Evolutionary conservation across 2,329 filamentous ascomycete genomes (phyloP).

Genomic region (Thielaviopsis musarum): DNA sequence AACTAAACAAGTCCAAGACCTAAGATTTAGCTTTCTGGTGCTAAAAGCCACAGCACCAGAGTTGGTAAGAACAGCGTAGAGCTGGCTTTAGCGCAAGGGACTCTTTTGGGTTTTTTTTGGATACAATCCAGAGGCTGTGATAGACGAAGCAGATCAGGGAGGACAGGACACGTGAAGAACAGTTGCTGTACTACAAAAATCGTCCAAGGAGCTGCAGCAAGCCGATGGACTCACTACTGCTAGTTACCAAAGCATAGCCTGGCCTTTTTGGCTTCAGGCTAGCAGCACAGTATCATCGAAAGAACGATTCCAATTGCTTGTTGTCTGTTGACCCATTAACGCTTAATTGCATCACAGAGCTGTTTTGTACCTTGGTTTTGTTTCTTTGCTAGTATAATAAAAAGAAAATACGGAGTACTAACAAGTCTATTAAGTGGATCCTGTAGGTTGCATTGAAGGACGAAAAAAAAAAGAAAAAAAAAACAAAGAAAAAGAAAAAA

Average conservation of each 20-base stretch:
- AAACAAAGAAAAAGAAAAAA: neutral
- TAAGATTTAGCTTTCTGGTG: no score
- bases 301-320: neutral
- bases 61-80: no score
- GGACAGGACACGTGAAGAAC: neutral
- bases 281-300: neutral
- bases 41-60: no score
- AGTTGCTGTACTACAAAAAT: neutral
- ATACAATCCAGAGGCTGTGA: neutral
- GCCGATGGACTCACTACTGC: neutral
- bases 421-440: no score
- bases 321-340: neutral
- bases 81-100: no score
- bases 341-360: neutral
- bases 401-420: neutral
- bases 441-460: no score
- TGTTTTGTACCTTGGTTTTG: no score
- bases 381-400: neutral
- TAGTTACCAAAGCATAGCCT: neutral
- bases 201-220: no score
- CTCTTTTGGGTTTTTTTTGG: neutral
- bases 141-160: neutral
- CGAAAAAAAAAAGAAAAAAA: neutral
- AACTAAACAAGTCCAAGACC: no score
- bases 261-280: neutral